Percentiles rank a stretch among this genome's conserved stretches.
These are phyloP conservation scores for Hydnum rufescens DNA, from an alignment of 768 basidiomycete species.

Conservation along the genomic window DNA sequence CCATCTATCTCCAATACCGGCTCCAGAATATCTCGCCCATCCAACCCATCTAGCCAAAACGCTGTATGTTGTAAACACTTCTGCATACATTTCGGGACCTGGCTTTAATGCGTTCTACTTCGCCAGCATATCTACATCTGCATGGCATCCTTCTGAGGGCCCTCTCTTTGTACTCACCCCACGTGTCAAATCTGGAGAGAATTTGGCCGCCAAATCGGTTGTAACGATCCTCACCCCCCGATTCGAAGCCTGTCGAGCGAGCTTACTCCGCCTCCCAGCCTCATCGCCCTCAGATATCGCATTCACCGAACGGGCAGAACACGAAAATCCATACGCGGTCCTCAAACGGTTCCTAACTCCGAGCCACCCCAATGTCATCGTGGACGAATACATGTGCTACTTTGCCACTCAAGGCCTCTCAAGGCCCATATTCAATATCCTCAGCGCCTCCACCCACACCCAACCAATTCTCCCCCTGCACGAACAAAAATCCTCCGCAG, in stretches of 20 bases:
- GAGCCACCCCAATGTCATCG: constrained; percentile 23
- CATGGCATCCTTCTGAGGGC: constrained; percentile 61
- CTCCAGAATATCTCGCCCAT: neutral
- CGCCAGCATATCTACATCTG: constrained; percentile 39
- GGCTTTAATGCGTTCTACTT: constrained; percentile 52
- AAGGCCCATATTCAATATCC: constrained; percentile 23
- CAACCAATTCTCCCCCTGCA: constrained; percentile 36
- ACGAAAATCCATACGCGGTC: constrained; percentile 40
- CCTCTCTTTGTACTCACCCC: constrained; percentile 51
- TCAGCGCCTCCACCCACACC: constrained; percentile 28
- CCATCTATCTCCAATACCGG: neutral
- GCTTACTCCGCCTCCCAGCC: constrained; percentile 26
- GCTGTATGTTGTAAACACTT: constrained; percentile 12
- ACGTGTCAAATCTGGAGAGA: too few relatives aligned
- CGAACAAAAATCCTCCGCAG: constrained; percentile 53
- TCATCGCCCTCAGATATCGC: constrained; percentile 9
- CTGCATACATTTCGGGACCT: constrained; percentile 65
- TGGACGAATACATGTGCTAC: constrained; percentile 39
- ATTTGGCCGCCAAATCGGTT: neutral
- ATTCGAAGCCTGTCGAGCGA: constrained; percentile 59
- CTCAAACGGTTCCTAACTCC: constrained; percentile 20
- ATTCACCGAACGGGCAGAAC: constrained; percentile 32
- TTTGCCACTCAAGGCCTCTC: constrained; percentile 48
- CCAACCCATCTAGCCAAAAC: neutral
- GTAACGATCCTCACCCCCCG: constrained; percentile 47